Conservation (phyloP, 2,329 filamentous ascomycete genomes). For the Claviceps pusilla region DNA sequence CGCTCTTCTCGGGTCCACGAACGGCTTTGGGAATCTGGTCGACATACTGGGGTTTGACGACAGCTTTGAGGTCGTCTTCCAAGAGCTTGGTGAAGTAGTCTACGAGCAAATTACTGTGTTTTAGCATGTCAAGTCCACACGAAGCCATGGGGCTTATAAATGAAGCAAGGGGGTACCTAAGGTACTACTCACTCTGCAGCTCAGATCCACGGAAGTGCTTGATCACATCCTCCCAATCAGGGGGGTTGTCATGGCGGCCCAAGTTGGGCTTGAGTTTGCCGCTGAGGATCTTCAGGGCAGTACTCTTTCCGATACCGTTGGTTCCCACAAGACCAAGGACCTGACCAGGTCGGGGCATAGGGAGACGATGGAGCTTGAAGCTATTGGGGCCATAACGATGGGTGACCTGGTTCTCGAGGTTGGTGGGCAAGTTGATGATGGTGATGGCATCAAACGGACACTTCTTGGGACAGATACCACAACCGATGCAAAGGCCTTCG, state of each 20-base stretch:
- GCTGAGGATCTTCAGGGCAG: constrained; percentile 95
- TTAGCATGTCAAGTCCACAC: neutral
- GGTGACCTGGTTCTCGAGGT: constrained; percentile 94
- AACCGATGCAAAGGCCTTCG: constrained; percentile 89
- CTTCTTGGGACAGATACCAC: constrained; percentile 99
- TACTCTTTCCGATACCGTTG: constrained; percentile 99
- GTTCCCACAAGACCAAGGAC: constrained; percentile 94
- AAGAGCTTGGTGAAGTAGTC: constrained; percentile 98
- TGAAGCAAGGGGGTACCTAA: too few relatives aligned
- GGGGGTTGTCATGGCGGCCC: constrained; percentile 87
- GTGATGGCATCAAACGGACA: constrained; percentile 97
- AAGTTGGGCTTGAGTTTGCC: constrained; percentile 98
- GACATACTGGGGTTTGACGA: constrained; percentile 98
- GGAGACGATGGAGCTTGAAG: constrained; percentile 96
- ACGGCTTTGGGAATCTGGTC: constrained; percentile 94
- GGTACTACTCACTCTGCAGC: constrained; percentile 75
- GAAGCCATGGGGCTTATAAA: too few relatives aligned
- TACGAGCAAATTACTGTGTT: constrained; percentile 2
- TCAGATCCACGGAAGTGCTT: constrained; percentile 97
- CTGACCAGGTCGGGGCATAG: constrained; percentile 88
- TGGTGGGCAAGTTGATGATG: constrained; percentile 99
- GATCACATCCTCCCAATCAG: constrained; percentile 97
- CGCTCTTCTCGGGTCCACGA: constrained; percentile 64
- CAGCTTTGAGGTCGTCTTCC: constrained; percentile 91
- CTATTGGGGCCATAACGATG: constrained; percentile 98